Percentiles rank a stretch among this genome's conserved stretches.
These are phyloP conservation scores for Mycena albidolilacea DNA, from an alignment of 768 basidiomycete species.

Conservation along the genomic window DNA sequence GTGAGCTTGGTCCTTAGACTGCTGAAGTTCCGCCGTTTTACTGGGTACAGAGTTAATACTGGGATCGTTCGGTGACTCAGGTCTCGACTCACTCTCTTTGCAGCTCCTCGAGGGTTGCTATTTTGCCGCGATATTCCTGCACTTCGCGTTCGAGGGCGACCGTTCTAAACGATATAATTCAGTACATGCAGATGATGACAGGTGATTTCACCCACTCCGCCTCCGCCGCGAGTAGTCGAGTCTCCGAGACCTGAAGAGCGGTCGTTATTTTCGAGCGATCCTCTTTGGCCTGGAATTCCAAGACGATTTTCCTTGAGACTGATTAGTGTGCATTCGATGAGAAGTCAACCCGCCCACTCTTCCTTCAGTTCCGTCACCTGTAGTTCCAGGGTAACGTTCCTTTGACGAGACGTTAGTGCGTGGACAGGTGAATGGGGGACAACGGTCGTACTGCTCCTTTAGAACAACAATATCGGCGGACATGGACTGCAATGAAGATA, in stretches of 20 bases:
- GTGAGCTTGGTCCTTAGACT: slow-evolving; percentile 19
- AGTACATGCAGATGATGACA: not conserved
- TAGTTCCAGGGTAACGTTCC: slow-evolving; percentile 28
- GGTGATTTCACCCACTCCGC: slow-evolving; percentile 21
- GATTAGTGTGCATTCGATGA: not conserved
- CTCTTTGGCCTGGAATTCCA: slow-evolving; percentile 33
- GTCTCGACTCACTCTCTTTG: slow-evolving; percentile 25
- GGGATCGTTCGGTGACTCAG: not conserved
- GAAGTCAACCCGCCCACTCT: slow-evolving; percentile 13
- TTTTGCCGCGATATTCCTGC: slow-evolving; percentile 23
- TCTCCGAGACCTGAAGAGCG: slow-evolving; percentile 13
- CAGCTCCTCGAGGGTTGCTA: slow-evolving; percentile 17
- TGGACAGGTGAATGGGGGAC: not conserved
- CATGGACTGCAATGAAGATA: slow-evolving; percentile 27
- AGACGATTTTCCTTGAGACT: slow-evolving; percentile 19
- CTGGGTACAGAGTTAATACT: slow-evolving; percentile 10
- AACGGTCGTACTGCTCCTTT: slow-evolving; percentile 17
- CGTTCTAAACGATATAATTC: slow-evolving; percentile 5
- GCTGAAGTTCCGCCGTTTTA: slow-evolving; percentile 21
- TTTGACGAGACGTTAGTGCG: not conserved
- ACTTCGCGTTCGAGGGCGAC: slow-evolving; percentile 25
- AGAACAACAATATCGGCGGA: slow-evolving; percentile 10
- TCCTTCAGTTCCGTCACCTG: slow-evolving; percentile 31
- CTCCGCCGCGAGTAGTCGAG: slow-evolving; percentile 1
- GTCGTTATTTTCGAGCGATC: slow-evolving; percentile 19